Evolutionary conservation across 2,329 filamentous ascomycete genomes (phyloP).

Genomic region (Coniochaeta pulveracea): DNA sequence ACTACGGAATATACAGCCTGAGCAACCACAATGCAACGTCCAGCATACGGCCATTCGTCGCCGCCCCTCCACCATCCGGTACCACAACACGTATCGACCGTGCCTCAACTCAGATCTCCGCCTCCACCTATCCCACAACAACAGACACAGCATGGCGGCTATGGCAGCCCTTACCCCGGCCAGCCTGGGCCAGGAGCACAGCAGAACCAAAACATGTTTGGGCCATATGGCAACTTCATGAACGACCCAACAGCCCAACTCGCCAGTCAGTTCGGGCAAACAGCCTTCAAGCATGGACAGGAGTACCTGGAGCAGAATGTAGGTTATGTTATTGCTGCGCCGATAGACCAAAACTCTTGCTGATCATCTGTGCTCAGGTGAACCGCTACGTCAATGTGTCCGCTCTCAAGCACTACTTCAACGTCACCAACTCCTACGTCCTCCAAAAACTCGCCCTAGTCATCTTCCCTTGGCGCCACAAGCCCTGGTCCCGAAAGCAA

Average conservation of each 20-base stretch:
- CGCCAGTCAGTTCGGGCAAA: slow-evolving; percentile 88
- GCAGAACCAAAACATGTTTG: slow-evolving; percentile 43
- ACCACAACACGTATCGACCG: slow-evolving; percentile 95
- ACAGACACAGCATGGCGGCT: slow-evolving; percentile 43
- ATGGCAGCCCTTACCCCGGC: slow-evolving; percentile 56
- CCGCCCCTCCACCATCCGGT: slow-evolving; percentile 94
- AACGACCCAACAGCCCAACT: slow-evolving; percentile 92
- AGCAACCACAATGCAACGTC: slow-evolving; percentile 63
- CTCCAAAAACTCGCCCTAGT: slow-evolving; percentile 87
- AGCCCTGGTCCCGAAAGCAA: slow-evolving; percentile 92
- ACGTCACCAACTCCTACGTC: slow-evolving; percentile 96
- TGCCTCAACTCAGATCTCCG: slow-evolving; percentile 91
- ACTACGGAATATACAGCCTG: slow-evolving; percentile 3
- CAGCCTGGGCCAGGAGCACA: slow-evolving; percentile 31
- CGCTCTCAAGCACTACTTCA: slow-evolving; percentile 97
- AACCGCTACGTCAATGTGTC: slow-evolving; percentile 79
- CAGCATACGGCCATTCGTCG: slow-evolving; percentile 74
- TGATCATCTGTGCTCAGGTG: slow-evolving; percentile 22
- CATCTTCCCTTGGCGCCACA: slow-evolving; percentile 94
- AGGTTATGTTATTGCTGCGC: slow-evolving; percentile 20
- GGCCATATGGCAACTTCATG: slow-evolving; percentile 84
- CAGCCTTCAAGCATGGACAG: slow-evolving; percentile 80
- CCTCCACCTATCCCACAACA: slow-evolving; percentile 65
- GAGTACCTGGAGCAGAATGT: slow-evolving; percentile 96
- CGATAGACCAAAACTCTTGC: not conserved